A percentile compares a stretch with the other conserved stretches of the same genome.
These are phyloP conservation scores for Echinosophora koreensis DNA, from an alignment of 306 rosid genomes.

Conservation along the genomic window DNA sequence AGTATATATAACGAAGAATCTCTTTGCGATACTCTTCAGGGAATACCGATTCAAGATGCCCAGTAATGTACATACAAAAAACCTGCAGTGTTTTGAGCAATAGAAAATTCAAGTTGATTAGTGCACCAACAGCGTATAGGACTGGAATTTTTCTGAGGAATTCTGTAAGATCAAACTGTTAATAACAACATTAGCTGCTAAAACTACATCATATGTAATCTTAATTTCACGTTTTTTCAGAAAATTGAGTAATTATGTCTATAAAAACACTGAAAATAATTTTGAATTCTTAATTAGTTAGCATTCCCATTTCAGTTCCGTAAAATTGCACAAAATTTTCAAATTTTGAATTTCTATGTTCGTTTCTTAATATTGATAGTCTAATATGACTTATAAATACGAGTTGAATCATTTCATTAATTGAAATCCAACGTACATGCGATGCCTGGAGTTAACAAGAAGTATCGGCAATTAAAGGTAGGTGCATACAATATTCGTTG, in stretches of 20 bases:
- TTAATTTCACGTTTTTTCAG: not conserved
- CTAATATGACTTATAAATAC: not conserved
- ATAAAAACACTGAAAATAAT: not conserved
- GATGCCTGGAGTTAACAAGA: too few relatives aligned
- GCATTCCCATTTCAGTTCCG: not conserved
- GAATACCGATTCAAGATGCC: constrained; percentile 63
- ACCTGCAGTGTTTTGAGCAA: constrained; percentile 54
- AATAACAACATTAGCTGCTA: not conserved
- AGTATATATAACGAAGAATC: constrained; percentile 74
- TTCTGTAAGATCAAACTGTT: not conserved
- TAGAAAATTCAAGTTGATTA: not conserved
- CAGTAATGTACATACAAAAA: constrained; percentile 65
- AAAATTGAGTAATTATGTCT: not conserved
- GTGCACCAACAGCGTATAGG: not conserved
- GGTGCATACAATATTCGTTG: too few relatives aligned
- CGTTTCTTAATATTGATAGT: not conserved
- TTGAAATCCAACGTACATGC: too few relatives aligned
- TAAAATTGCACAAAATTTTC: not conserved
- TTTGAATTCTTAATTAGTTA: not conserved
- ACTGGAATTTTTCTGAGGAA: not conserved
- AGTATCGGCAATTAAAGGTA: too few relatives aligned
- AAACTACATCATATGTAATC: too few relatives aligned
- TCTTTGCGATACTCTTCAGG: constrained; percentile 61
- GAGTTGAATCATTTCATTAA: not conserved
- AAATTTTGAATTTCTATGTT: not conserved